phyloP scores from a whole-genome alignment of 1,139 yeast genomes.

The Geotrichum carabidarum region DNA sequence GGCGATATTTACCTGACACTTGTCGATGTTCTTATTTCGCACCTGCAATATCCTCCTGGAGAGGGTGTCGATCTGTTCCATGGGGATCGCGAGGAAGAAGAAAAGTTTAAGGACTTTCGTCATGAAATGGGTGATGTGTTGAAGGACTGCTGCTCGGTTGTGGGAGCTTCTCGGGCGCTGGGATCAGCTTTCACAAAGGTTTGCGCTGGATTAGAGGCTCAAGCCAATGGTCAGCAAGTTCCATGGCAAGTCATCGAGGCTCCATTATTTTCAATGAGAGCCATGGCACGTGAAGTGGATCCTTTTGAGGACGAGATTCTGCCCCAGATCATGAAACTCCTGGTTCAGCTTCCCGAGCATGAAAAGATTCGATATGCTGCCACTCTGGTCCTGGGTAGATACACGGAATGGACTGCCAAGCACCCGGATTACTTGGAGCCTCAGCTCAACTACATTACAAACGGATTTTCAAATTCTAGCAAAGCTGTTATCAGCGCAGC shows the following conservation, averaged over 20 bases:
- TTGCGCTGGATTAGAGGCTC: conserved; percentile 40
- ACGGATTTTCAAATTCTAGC: conserved; percentile 55
- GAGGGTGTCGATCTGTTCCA: conserved; percentile 45
- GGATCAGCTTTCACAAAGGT: conserved; percentile 55
- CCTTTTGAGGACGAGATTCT: conserved; percentile 59
- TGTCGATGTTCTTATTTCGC: conserved; percentile 62
- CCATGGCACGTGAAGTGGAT: conserved; percentile 91
- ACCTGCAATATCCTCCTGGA: conserved; percentile 67
- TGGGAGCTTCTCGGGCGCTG: conserved; percentile 70
- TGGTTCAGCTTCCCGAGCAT: conserved; percentile 75
- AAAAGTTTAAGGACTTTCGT: conserved; percentile 86
- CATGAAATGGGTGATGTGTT: conserved; percentile 96
- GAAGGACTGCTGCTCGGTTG: conserved; percentile 88
- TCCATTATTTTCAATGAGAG: conserved; percentile 79
- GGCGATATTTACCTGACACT: conserved; percentile 59
- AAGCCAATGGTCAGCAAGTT: conserved; percentile 32
- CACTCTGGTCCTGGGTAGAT: conserved; percentile 85
- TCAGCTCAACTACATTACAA: conserved; percentile 77
- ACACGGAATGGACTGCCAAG: conserved; percentile 88
- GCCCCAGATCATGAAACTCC: conserved; percentile 70
- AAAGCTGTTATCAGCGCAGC: conserved; percentile 74
- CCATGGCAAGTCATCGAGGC: conserved; percentile 89
- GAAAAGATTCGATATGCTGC: conserved; percentile 87
- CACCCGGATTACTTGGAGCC: conserved; percentile 79
- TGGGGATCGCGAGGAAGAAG: conserved; percentile 77